Conservation (phyloP, 805 yeast species). For the Maudiozyma barnettii region DNA sequence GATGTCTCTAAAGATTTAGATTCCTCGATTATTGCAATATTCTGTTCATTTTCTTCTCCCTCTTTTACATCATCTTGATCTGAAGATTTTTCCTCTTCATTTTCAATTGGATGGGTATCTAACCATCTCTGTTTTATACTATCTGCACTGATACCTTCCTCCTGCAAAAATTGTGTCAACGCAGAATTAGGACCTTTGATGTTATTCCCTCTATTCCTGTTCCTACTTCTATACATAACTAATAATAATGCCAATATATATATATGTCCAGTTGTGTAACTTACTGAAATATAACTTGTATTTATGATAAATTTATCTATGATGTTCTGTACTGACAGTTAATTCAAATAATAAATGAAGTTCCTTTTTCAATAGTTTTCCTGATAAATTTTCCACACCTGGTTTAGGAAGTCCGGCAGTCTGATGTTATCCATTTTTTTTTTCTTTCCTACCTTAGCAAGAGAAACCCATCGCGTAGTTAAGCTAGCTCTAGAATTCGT, state of each 20-base stretch:
- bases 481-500: too few species aligned
- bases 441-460: too few species aligned
- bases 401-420: too few species aligned
- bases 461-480: too few species aligned
- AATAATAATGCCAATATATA: neutral
- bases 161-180: slow-evolving; percentile 74
- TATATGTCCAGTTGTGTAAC: neutral
- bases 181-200: slow-evolving; percentile 68
- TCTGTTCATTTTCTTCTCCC: neutral
- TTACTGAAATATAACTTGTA: too few species aligned
- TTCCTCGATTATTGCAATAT: neutral
- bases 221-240: slow-evolving; percentile 22
- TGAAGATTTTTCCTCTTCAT: slow-evolving; percentile 15
- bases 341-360: too few species aligned
- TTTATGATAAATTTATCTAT: too few species aligned
- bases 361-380: too few species aligned
- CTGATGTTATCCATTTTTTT: too few species aligned
- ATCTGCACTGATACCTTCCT: slow-evolving; percentile 82
- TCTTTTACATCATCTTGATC: slow-evolving; percentile 1
- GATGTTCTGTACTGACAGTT: too few species aligned
- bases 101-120: slow-evolving; percentile 22
- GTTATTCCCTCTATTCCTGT: slow-evolving; percentile 12
- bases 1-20: neutral
- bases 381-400: too few species aligned
- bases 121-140: slow-evolving; percentile 48